These are phyloP conservation scores for Sporothrix phasma DNA, from an alignment of 2,329 filamentous ascomycete species.

Conservation along the genomic window DNA sequence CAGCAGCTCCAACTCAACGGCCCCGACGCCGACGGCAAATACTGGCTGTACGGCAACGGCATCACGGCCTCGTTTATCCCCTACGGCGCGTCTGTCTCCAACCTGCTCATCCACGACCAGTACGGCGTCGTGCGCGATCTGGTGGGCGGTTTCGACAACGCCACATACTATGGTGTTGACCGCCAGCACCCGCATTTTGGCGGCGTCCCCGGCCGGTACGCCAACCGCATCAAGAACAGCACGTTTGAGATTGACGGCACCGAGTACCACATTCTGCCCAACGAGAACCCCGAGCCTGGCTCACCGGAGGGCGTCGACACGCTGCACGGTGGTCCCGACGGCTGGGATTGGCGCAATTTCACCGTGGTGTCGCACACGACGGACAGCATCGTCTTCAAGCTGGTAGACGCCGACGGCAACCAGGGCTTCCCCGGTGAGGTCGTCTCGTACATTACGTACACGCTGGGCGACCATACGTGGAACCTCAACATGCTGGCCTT, in stretches of 20 bases:
- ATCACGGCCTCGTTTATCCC: constrained; percentile 62
- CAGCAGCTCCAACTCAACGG: neutral
- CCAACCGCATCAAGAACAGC: constrained; percentile 72
- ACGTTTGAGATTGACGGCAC: constrained; percentile 58
- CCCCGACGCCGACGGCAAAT: constrained; percentile 55
- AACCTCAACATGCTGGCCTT: constrained; percentile 63
- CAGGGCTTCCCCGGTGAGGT: constrained; percentile 74
- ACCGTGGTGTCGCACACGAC: constrained; percentile 59
- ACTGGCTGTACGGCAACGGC: constrained; percentile 57
- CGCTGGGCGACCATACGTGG: constrained; percentile 56
- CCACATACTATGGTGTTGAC: constrained; percentile 57
- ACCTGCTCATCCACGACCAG: constrained; percentile 60
- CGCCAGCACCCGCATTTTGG: constrained; percentile 60
- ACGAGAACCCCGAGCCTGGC: constrained; percentile 48
- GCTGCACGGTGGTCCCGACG: constrained; percentile 58
- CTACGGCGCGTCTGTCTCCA: constrained; percentile 64
- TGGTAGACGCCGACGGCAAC: constrained; percentile 62
- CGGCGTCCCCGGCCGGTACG: constrained; percentile 64
- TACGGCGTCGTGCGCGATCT: constrained; percentile 60
- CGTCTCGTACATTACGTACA: constrained; percentile 64
- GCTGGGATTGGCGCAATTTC: constrained; percentile 72
- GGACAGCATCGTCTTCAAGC: constrained; percentile 62
- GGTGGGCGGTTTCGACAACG: constrained; percentile 67
- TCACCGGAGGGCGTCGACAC: constrained; percentile 49
- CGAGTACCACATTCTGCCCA: constrained; percentile 48